Evolutionary conservation across 441 rosid species (phyloP), one percentile per base, ranked within the genome.

Genomic region (Theobroma grandiflorum): DNA sequence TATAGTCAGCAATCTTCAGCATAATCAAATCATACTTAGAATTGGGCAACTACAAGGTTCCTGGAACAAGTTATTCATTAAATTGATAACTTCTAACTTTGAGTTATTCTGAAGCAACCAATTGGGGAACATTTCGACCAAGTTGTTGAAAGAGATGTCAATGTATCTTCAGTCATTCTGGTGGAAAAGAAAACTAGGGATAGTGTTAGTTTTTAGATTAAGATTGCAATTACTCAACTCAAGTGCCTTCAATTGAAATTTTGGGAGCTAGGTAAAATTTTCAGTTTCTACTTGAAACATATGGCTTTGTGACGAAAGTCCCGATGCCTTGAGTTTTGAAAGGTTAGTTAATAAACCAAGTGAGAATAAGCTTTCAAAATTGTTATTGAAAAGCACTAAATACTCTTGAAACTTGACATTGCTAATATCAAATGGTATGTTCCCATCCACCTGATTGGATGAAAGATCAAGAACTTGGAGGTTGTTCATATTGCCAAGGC

Each of bases 71-170:
- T 84, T 82, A 3, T n/a, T 69, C 35, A 1, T 58, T 2, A 82
- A 42, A 58, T 37, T 0, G 2, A 79, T 0, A 2, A 7, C 12
- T 35, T 81, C 69, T 45, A 84, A 16, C 20, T 65, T 66, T 42
- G 79, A 53, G 59, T 82, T 84, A 20, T 79, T 84, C 38, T 79
- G 31, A 7, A 82, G 18, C 53, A 84, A 65, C 85, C 85, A 84
- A 22, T 52, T 0, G 1, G 77, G 83, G 37, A 79, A 81, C 0
- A n/a, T 18, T 59, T 85, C 83, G 14, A 47, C 64, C 64, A 82
- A 43, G 0, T 82, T 45, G 62, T 72, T 78, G 35, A 55, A 8
- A 78, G 86, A 84, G 65, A 84, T 43, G 69, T 84, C 86, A n/a
- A 75, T 11, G 7, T 49, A 20, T 47, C 65, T 2, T 55, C 81